Evolutionary conservation across 805 yeast genomes (phyloP).

Genomic region (Candida insectorum): DNA sequence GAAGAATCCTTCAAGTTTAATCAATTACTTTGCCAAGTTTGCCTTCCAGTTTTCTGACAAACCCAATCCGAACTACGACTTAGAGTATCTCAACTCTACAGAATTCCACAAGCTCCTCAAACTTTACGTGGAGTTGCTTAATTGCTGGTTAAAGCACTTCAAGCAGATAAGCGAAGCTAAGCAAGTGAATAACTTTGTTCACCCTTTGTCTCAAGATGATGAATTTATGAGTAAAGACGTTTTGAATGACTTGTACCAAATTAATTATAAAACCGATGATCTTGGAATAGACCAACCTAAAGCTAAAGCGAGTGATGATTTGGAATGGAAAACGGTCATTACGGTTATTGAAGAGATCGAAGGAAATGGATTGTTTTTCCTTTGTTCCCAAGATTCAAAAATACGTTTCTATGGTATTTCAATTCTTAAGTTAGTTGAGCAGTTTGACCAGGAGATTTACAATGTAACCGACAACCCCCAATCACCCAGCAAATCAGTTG

Average conservation of each 20-base stretch:
- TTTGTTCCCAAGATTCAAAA: slow-evolving; percentile 81
- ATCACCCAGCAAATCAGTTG: slow-evolving; percentile 2
- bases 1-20: slow-evolving; percentile 64
- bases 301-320: slow-evolving; percentile 47
- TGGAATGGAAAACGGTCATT: slow-evolving; percentile 74
- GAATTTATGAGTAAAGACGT: slow-evolving; percentile 36
- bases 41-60: slow-evolving; percentile 80
- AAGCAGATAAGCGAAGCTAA: slow-evolving; percentile 24
- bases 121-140: slow-evolving; percentile 74
- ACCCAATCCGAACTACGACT: slow-evolving; percentile 51
- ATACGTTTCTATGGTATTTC: slow-evolving; percentile 74
- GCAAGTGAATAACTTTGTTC: slow-evolving; percentile 12
- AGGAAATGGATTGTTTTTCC: slow-evolving; percentile 89
- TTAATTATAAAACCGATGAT: slow-evolving; percentile 42
- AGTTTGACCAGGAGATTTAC: slow-evolving; percentile 79
- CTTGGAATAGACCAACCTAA: slow-evolving; percentile 13
- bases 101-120: slow-evolving; percentile 59
- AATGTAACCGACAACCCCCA: slow-evolving; percentile 37
- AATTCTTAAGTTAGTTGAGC: slow-evolving; percentile 74
- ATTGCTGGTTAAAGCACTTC: slow-evolving; percentile 76
- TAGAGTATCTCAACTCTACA: slow-evolving; percentile 56
- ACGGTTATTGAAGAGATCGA: slow-evolving; percentile 92
- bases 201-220: slow-evolving; percentile 30
- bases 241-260: slow-evolving; percentile 41
- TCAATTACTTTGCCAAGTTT: slow-evolving; percentile 72